Evolutionary conservation across 140 eudicot genomes (phyloP).

Genomic region (Anethum foeniculum): DNA sequence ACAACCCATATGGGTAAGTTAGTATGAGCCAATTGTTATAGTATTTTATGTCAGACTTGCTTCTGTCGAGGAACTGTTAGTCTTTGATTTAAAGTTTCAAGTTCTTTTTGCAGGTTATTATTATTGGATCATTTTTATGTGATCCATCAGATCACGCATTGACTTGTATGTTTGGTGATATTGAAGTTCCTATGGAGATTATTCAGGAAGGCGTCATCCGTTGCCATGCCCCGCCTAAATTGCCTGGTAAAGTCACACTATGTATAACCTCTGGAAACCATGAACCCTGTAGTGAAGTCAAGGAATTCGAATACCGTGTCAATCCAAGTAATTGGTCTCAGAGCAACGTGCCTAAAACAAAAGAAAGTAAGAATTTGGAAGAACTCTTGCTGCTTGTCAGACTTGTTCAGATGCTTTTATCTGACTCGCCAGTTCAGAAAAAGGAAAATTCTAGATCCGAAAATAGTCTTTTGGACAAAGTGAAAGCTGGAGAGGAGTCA

Average conservation of each 20-base stretch:
- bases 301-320: constrained; percentile 74
- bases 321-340: constrained; percentile 26
- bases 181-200: constrained; percentile 75
- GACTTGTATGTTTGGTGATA: constrained; percentile 90
- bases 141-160: constrained; percentile 49
- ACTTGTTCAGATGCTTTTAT: constrained; percentile 61
- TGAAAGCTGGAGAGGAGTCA: constrained; percentile 47
- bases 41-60: not conserved
- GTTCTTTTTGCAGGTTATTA: constrained; percentile 51
- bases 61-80: not conserved
- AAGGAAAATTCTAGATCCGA: constrained; percentile 26
- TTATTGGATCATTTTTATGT: constrained; percentile 66
- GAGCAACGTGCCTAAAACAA: constrained; percentile 28
- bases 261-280: constrained; percentile 76
- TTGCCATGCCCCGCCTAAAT: constrained; percentile 68
- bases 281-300: constrained; percentile 77
- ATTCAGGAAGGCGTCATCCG: constrained; percentile 83
- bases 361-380: constrained; percentile 40
- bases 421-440: constrained; percentile 26
- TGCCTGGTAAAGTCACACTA: constrained; percentile 67
- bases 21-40: not conserved
- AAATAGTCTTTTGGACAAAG: constrained; percentile 27
- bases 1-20: not conserved
- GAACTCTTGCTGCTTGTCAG: constrained; percentile 68
- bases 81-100: not conserved